Base-by-base conservation (phyloP, 768 basidiomycete genomes). In the Cystobasidium ongulense region DNA sequence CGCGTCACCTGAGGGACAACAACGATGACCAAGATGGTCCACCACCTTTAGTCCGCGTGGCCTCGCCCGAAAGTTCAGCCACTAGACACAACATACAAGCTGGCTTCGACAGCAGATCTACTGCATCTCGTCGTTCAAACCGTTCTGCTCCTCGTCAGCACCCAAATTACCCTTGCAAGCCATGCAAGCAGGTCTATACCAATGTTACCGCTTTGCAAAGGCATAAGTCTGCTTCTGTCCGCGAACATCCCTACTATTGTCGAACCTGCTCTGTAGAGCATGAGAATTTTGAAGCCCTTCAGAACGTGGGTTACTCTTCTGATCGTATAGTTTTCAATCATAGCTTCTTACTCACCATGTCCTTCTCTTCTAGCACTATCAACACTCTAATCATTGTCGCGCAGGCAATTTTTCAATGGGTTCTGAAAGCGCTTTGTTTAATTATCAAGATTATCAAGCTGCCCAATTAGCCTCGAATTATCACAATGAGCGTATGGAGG, bases 161-260 rank as follows among this genome's bases (percentile, higher is more conserved):
- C 17, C 8, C 33, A 11, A 21, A 7, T 36, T 25, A 11, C 63
- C 36, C 25, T 5, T 41, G 31, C 63, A 46, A 64, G 57, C 57
- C 36, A 11, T 64, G 63, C 35, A 36, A 17, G 11, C 33, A 31
- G 15, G 15, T 25, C 17, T 64, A 38, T 23, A 18, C 5, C 10
- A 25, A 64, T 46, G 18, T 27, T 27, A 64, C 36, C 31, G 63
- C 63, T 15, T 41, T 64, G 33, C 63, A 64, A 11, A 27, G 63
- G 7, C 63, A 64, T 35, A 64, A 39, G 38, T 27, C 33, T 27
- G 38, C 23, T 46, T 8, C 31, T 15, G 36, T 27, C 3, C 8
- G 15, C 5, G 25, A 18, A n/a, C 63, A 64, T 64, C 63, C 63
- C 13, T 64, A 39, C 23, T 64, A 64, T 36, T 64, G 63, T 25